Base-by-base conservation (phyloP, 164 flowering plant species). In the Liquidambar formosana region DNA sequence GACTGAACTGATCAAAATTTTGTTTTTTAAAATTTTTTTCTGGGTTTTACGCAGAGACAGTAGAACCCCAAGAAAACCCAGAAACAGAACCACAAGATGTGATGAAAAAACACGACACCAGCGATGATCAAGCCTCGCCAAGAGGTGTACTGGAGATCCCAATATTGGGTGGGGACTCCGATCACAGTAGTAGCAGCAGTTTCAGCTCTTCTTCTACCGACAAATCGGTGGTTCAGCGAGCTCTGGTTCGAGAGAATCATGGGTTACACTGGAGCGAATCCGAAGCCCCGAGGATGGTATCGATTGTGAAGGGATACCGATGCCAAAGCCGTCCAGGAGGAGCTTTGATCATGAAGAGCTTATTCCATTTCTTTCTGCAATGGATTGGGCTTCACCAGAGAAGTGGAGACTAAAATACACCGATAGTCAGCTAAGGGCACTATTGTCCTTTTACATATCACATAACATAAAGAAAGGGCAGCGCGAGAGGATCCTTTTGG, bases 261-360 rank as follows among this genome's bases (percentile, higher is more conserved):
- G 80, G 82, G 0, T 41, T 70, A 45, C 90, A 80, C 0, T 92
- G 94, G 93, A 88, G 66, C 71, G 78, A 25, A 68, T 82, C 61
- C 78, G 75, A 0, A 65, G 81, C 52, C 77, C 78, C 3, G 93
- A 83, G 10, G 84, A 81, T 14, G 69, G 63, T 0, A 60, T 76
- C 33, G 84, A 75, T 25, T 56, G 45, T 51, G 85, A 71, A 3
- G 80, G 45, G 11, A 16, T 77, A 1, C 63, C 72, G 0, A 57
- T 76, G 45, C 52, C 81, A 8, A 89, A 83, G 66, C 93, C 90
- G 3, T 81, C 92, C 10, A 89, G 97, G 97, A 78, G 85, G 79
- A 86, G 74, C 76, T 94, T 90, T 53, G 80, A 60, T 33, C 76
- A 49, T 23, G 78, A 67, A 5, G 96, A 94, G 77, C 92, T 94